phyloP scores from a whole-genome alignment of 116 monocot species.

The Posidonia oceanica region DNA sequence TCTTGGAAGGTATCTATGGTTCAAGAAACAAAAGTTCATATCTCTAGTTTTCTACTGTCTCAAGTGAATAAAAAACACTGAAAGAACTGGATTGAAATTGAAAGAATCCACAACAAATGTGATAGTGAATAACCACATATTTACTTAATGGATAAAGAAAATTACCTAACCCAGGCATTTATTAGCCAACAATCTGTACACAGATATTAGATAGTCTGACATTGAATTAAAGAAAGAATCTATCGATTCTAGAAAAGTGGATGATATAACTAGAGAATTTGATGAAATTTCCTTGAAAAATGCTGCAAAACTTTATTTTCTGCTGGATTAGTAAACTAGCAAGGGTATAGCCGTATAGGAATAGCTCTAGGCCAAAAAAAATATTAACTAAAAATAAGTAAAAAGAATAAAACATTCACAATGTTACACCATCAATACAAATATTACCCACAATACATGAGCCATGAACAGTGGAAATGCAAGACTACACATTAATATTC shows the following conservation, averaged over 20 bases:
- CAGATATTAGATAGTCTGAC: background rate
- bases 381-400: background rate
- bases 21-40: background rate
- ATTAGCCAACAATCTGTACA: background rate
- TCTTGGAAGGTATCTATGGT: conserved; percentile 10
- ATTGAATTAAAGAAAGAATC: background rate
- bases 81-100: background rate
- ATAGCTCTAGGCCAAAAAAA: background rate
- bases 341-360: background rate
- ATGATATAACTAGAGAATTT: background rate
- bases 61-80: background rate
- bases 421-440: no score
- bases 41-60: no score
- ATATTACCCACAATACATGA: no score
- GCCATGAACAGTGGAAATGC: no score
- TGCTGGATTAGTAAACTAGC: background rate
- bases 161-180: background rate
- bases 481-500: no score
- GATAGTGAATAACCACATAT: background rate
- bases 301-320: background rate
- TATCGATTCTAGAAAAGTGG: background rate
- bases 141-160: background rate
- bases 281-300: background rate
- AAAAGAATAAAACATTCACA: no score
- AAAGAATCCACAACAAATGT: background rate